phyloP scores from a whole-genome alignment of 169 alveolate genomes.

The Plasmodium inui region DNA sequence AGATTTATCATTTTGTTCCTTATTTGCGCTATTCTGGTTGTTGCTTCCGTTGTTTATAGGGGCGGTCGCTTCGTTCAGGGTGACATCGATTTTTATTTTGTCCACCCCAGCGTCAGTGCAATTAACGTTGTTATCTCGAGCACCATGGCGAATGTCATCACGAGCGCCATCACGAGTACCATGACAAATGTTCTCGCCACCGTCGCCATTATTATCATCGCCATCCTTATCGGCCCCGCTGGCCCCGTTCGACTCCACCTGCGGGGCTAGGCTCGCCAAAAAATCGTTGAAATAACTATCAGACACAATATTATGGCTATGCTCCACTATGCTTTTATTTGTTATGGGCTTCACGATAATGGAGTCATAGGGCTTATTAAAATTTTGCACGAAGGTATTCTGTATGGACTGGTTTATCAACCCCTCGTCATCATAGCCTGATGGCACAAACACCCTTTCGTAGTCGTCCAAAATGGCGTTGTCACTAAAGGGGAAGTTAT shows the following conservation, averaged over 20 bases:
- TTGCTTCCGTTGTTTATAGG: slow-evolving; percentile 1
- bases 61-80: background rate
- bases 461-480: slow-evolving; percentile 48
- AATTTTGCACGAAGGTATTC: slow-evolving; percentile 63
- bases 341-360: slow-evolving; percentile 59
- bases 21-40: slow-evolving; percentile 1
- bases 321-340: slow-evolving; percentile 67
- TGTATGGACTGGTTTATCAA: slow-evolving; percentile 48
- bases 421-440: slow-evolving; percentile 56
- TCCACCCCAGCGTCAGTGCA: background rate
- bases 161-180: background rate
- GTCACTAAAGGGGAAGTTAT: slow-evolving; percentile 46
- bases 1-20: slow-evolving; percentile 55
- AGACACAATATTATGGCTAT: slow-evolving; percentile 42
- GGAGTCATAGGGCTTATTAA: slow-evolving; percentile 66
- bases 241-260: background rate
- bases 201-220: background rate
- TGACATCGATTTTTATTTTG: slow-evolving; percentile 9
- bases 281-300: slow-evolving; percentile 47
- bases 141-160: background rate
- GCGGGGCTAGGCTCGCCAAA: slow-evolving; percentile 12
- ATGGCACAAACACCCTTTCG: slow-evolving; percentile 58
- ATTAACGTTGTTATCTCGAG: background rate
- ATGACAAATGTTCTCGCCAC: background rate
- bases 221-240: background rate